Evolutionary conservation across 192 early-diverging fungal genomes (phyloP), one percentile per base, ranked within the genome.

Genomic region (Phlyctochytrium bullatum): DNA sequence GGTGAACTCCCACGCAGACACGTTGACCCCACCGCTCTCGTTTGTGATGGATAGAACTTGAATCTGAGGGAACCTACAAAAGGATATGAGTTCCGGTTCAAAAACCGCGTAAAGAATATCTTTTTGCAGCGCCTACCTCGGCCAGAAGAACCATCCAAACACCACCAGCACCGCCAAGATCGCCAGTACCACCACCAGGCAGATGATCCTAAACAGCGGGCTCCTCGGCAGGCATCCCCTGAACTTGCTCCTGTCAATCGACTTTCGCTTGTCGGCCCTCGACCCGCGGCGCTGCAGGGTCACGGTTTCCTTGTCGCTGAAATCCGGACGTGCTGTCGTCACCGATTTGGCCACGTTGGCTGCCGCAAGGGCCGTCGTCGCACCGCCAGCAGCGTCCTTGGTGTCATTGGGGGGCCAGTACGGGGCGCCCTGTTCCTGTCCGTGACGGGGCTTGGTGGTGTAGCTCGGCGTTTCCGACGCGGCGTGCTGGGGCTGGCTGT

Each of bases 181-280:
- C 0, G 63, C 31, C 52, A 71, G 28, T 20, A 64, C 2, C 12
- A 71, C 53, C 2, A 25, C 40, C 6, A 28, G n/a, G 40, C 69
- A 71, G 29, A 71, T 65, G 34, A 64, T 64, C n/a, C 69, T 32
- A 64, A 35, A 52, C 69, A 62, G 29, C 17, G 59, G 59, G 3
- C 61, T 30, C 53, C 30, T 57, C 2, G 69, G 69, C 6, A 63
- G n/a, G 35, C 69, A 71, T 28, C 62, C 52, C 53, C 62, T 17
- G 10, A 14, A n/a, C 36, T 52, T 64, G 0, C 53, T 66, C 56
- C 40, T 56, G 34, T 31, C 29, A 27, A 31, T 52, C 53, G 29
- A 14, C 35, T 23, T 25, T 58, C 66, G 17, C 34, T 59, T 3
- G 54, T 58, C 14, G 66, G 54, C 23, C 62, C 24, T 16, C 31